phyloP scores from a whole-genome alignment of 2,329 filamentous ascomycete species.

The Penicillium sp. region DNA sequence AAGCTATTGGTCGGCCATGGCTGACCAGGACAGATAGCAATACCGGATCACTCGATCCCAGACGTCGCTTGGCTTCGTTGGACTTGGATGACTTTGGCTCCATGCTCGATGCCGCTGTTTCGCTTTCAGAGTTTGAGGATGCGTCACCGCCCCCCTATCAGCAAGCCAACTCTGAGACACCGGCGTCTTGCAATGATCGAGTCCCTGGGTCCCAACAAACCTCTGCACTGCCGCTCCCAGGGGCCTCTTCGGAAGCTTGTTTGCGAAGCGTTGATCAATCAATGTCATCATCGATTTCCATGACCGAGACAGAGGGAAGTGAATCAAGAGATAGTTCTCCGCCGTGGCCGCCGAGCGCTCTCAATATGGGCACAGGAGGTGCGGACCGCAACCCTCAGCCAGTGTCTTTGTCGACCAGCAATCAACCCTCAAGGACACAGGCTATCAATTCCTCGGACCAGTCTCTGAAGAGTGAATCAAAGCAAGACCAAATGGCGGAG shows the following conservation, averaged over 20 bases:
- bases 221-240: constrained; percentile 2
- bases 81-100: constrained; percentile 35
- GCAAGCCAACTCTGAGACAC: neutral
- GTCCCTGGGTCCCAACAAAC: constrained; percentile 2
- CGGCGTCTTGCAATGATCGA: neutral
- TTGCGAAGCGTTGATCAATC: neutral
- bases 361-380: constrained; percentile 2
- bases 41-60: constrained; percentile 11
- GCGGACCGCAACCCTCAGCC: neutral
- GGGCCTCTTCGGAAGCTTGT: constrained; percentile 3
- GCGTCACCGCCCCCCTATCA: constrained; percentile 23
- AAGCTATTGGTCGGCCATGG: constrained; percentile 41
- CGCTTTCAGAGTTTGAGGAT: constrained; percentile 26
- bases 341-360: constrained; percentile 11
- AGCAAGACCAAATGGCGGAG: neutral
- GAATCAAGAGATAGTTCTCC: constrained; percentile 8
- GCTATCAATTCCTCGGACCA: neutral
- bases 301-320: constrained; percentile 7
- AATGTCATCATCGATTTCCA: constrained; percentile 8
- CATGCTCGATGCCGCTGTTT: constrained; percentile 34
- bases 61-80: constrained; percentile 27
- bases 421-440: neutral
- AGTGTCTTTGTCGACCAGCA: neutral
- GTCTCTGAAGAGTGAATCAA: constrained; percentile 2
- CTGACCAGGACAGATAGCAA: constrained; percentile 29